These are phyloP conservation scores for Nannizzia gypsea DNA, from an alignment of 2,329 filamentous ascomycete species.

Conservation along the genomic window DNA sequence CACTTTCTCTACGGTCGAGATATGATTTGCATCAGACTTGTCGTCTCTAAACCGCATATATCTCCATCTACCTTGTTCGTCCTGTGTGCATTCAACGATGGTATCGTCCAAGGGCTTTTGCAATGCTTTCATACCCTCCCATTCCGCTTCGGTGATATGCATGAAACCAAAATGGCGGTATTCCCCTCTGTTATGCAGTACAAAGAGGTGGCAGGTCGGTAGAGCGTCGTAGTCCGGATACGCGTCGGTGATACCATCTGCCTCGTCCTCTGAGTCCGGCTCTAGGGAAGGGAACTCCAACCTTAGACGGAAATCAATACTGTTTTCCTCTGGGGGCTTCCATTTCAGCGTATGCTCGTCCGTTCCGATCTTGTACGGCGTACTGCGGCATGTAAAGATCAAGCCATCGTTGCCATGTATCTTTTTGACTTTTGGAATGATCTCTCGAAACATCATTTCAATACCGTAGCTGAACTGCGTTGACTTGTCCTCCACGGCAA, in stretches of 20 bases:
- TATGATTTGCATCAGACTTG: slow-evolving; percentile 83
- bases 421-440: slow-evolving; percentile 62
- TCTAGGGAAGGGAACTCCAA: slow-evolving; percentile 64
- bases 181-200: slow-evolving; percentile 51
- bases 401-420: slow-evolving; percentile 87
- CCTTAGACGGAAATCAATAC: slow-evolving; percentile 75
- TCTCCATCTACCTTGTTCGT: slow-evolving; percentile 64
- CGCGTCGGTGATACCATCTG: slow-evolving; percentile 51
- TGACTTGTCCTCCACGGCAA: slow-evolving; percentile 74
- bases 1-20: slow-evolving; percentile 70
- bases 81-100: slow-evolving; percentile 82
- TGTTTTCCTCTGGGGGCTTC: slow-evolving; percentile 94
- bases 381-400: slow-evolving; percentile 90
- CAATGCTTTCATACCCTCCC: slow-evolving; percentile 66
- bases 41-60: slow-evolving; percentile 86
- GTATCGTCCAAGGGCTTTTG: slow-evolving; percentile 68
- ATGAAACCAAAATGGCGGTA: slow-evolving; percentile 59
- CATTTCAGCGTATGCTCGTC: slow-evolving; percentile 93
- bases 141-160: slow-evolving; percentile 62
- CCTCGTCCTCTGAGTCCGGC: slow-evolving; percentile 54
- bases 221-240: slow-evolving; percentile 69
- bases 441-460: slow-evolving; percentile 80
- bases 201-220: slow-evolving; percentile 60
- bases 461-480: slow-evolving; percentile 84
- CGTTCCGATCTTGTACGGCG: slow-evolving; percentile 77